Conservation (phyloP, 805 yeast species). For the Yarrowia keelungensis region DNA sequence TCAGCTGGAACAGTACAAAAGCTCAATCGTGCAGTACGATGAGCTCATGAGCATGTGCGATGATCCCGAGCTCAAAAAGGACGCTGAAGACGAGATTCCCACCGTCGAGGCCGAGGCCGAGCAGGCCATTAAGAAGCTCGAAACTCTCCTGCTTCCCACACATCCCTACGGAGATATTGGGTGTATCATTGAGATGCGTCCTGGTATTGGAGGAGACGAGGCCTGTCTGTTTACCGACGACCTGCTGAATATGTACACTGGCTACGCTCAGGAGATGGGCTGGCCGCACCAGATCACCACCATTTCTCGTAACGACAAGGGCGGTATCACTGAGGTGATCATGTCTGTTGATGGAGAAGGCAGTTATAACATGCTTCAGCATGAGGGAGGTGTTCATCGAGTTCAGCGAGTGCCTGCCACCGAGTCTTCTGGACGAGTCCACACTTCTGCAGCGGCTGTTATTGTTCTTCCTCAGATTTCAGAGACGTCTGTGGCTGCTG, state of each 20-base stretch:
- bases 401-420: conserved; percentile 95
- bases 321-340: conserved; percentile 78
- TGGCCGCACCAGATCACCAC: conserved; percentile 76
- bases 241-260: conserved; percentile 78
- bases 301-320: conserved; percentile 59
- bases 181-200: conserved; percentile 83
- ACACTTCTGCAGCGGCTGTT: conserved; percentile 96
- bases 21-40: conserved; percentile 47
- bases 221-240: conserved; percentile 88
- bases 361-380: conserved; percentile 72
- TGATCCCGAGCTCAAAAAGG: conserved; percentile 60
- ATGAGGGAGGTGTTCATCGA: conserved; percentile 94
- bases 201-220: conserved; percentile 96
- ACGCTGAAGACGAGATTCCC: conserved; percentile 68
- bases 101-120: conserved; percentile 56
- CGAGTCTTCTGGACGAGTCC: conserved; percentile 91
- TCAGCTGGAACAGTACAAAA: conserved; percentile 47
- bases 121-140: conserved; percentile 55
- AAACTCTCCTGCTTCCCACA: conserved; percentile 68
- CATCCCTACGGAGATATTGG: conserved; percentile 77
- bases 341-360: conserved; percentile 77
- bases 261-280: conserved; percentile 65
- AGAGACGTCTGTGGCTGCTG: conserved; percentile 55
- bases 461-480: conserved; percentile 84
- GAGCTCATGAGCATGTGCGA: conserved; percentile 56